Evolutionary conservation across 164 flowering plant species (phyloP).

Genomic region (Vitis riparia): DNA sequence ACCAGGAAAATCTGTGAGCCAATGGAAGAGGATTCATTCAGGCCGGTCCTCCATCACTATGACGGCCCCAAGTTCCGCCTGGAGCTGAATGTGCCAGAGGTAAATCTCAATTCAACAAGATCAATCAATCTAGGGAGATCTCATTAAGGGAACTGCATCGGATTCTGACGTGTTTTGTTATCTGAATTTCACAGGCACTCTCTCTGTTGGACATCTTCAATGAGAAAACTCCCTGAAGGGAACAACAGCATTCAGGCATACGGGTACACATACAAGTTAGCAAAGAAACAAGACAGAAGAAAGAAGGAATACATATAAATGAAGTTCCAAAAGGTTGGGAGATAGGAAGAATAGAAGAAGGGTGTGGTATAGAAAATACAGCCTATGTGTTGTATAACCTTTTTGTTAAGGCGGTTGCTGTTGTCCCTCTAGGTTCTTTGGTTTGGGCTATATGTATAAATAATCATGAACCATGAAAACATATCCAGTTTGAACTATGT

Average conservation of each 20-base stretch:
- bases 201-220: slow-evolving; percentile 66
- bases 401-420: background rate
- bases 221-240: slow-evolving; percentile 20
- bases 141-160: background rate
- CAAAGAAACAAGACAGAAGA: no score
- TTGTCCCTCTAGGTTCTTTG: no score
- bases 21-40: slow-evolving; percentile 89
- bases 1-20: slow-evolving; percentile 81
- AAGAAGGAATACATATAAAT: no score
- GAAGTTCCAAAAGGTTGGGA: background rate
- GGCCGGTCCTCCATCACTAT: slow-evolving; percentile 97
- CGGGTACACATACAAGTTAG: slow-evolving; percentile 2
- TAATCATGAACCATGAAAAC: no score
- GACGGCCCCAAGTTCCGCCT: slow-evolving; percentile 99
- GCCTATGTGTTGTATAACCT: background rate
- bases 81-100: slow-evolving; percentile 90
- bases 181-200: slow-evolving; percentile 45
- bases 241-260: background rate
- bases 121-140: background rate
- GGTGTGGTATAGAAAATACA: background rate
- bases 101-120: slow-evolving; percentile 11
- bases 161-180: slow-evolving; percentile 1
- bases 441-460: no score
- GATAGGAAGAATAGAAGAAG: background rate
- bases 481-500: no score